Evolutionary conservation across 345 rosid species (phyloP), one percentile per base, ranked within the genome.

Genomic region (Populus pruinosa): DNA sequence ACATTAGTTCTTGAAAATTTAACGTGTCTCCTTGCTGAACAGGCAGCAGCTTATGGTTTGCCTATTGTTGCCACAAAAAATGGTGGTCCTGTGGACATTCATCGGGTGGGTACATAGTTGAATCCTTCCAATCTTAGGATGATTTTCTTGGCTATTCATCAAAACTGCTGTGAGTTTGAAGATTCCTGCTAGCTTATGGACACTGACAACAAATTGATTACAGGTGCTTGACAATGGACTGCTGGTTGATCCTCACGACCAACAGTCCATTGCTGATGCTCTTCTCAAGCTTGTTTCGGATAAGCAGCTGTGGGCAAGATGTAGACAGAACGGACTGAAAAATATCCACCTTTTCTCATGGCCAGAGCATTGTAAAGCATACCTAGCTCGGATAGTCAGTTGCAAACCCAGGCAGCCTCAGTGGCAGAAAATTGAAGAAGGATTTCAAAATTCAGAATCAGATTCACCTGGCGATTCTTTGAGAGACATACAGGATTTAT

Each of bases 1-100:
- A 56, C 56, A 27, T 56, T 29, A 17, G 27, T 27, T 21, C 29
- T 59, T 13, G 59, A 67, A 79, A 38, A 27, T 47, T 47, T 47
- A 47, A 47, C 18, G 13, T 20, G 56, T 23, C 49, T 53, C n/a
- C 43, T 80, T 70, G 63, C n/a, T 59, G 73, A 69, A 47, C 90
- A 95, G 99, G 99, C 99, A 73, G 99, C 98, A 55, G 99, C 98
- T 79, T 81, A 90, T 88, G 99, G 99, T 78, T 87, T 95, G 87
- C 99, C 98, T 25, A 79, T 91, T 72, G 99, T 95, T 77, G 98
- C 99, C 78, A 95, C 98, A 23, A 87, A 95, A 85, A 95, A 95
- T 82, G 99, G 99, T 35, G 99, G 99, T 53, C 99, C 99, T 29
- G 97, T 93, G 44, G 99, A 95, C 83, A 95, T 95, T 70, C 89